These are phyloP conservation scores for Lactuca sativa DNA, from an alignment of 129 eudicot genomes.

Conservation along the genomic window DNA sequence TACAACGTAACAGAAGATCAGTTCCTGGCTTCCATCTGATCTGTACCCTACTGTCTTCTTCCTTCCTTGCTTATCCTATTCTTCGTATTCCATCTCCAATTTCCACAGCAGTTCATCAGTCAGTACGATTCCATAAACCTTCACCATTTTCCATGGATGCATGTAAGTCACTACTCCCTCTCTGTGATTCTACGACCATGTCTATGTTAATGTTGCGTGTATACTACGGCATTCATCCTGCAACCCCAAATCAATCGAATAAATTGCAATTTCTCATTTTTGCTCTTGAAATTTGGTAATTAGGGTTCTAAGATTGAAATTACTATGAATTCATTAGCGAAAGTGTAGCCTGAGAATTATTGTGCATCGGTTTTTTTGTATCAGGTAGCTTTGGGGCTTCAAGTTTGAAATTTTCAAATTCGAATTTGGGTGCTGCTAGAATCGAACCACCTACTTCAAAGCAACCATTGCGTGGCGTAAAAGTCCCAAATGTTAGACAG, in stretches of 20 bases:
- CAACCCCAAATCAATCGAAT: conserved; percentile 28
- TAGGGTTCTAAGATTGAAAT: conserved; percentile 2
- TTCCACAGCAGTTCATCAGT: too few species aligned
- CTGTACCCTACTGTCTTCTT: too few species aligned
- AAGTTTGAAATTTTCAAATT: conserved; percentile 30
- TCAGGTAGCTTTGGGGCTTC: conserved; percentile 74
- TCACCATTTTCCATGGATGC: conserved; percentile 49
- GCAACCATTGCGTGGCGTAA: conserved; percentile 30
- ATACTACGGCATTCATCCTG: neutral
- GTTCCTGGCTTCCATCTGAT: too few species aligned
- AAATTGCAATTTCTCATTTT: neutral
- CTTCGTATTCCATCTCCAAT: too few species aligned
- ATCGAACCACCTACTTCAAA: conserved; percentile 32
- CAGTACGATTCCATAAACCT: too few species aligned
- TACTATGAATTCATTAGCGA: neutral
- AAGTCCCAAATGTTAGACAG: neutral
- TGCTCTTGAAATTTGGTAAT: neutral
- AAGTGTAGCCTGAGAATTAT: neutral
- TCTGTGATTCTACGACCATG: neutral
- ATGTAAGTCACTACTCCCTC: conserved; percentile 34
- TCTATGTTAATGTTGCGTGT: too few species aligned
- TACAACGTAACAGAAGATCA: too few species aligned
- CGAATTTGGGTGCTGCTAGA: conserved; percentile 22
- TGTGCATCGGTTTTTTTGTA: conserved; percentile 14
- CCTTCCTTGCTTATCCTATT: too few species aligned